Percentiles rank a stretch among this genome's conserved stretches.
phyloP scores from a whole-genome alignment of 1,284 basidiomycete species.

The Rhodotorula mucilaginosa region DNA sequence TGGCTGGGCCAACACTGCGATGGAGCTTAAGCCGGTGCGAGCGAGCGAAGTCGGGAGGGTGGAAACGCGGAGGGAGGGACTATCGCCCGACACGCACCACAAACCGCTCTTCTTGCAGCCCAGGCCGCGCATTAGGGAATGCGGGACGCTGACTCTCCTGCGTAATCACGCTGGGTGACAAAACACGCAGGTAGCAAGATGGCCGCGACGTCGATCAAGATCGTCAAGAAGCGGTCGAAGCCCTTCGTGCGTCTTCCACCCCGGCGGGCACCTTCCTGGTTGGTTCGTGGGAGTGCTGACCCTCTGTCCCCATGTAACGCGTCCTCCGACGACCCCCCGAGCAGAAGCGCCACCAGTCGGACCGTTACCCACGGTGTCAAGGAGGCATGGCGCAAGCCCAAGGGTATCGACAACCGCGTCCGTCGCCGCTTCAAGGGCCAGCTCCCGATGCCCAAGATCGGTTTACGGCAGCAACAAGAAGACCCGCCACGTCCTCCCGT shows the following conservation, averaged over 20 bases:
- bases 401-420: conserved; percentile 41
- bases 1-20: too few species aligned
- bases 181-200: not conserved
- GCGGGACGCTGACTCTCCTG: too few species aligned
- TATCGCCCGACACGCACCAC: too few species aligned
- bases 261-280: too few species aligned
- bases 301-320: not conserved
- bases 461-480: conserved; percentile 59
- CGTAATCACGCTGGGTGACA: not conserved
- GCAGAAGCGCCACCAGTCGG: conserved; percentile 88
- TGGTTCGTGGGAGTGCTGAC: not conserved
- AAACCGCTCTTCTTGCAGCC: too few species aligned
- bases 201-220: conserved; percentile 57
- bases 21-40: too few species aligned
- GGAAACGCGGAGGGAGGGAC: too few species aligned
- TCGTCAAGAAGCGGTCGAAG: conserved; percentile 95
- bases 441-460: conserved; percentile 78
- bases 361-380: conserved; percentile 92
- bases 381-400: conserved; percentile 83
- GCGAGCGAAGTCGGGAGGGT: too few species aligned
- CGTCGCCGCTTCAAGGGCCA: conserved; percentile 85
- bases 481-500: conserved; percentile 92
- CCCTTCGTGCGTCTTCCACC: conserved; percentile 72
- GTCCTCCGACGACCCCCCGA: not conserved
- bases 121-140: too few species aligned